Base-by-base conservation (phyloP, 305 asterid genomes). In the Lippia alba region DNA sequence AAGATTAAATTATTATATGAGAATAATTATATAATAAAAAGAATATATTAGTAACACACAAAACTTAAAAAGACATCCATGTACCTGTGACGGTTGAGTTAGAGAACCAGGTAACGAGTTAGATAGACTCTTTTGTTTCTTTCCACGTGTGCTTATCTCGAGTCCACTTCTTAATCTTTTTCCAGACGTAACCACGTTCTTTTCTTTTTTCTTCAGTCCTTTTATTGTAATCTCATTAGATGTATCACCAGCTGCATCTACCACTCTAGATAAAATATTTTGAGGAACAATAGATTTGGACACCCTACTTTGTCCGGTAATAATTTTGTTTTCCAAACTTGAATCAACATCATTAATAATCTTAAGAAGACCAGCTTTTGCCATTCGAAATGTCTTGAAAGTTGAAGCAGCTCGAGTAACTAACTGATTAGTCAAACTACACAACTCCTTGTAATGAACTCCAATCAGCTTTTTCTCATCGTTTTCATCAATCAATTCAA, bases 401-500 rank as follows among this genome's bases (percentile, higher is more conserved):
- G 39, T 45, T 18, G 32, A 15, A 30, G 45, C 45, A 4, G 49
- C 74, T 9, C 51, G 19, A 30, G 67, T 57, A 0, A 15, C 60
- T 17, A 69, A 18, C 11, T 69, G 49, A 33, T 58, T 69, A 46
- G 8, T n/a, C 19, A 59, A 14, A 0, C 40, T 55, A 61, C 67
- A 16, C 11, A 59, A 20, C 4, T 70, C 60, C 17, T 12, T 48
- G 5, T 59, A 59, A 6, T 24, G 41, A 12, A 24, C 40, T n/a
- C 67, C 41, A 56, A 41, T 39, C 36, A 56, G 17, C 24, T 19
- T 50, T 6, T 56, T 54, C 14, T 55, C 64, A 6, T 55, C 44
- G 0, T 7, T 19, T 56, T 68, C 46, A 24, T 56, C 19, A 8
- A 48, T 30, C n/a, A 19, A 12, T 18, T 55, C 36, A 17, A 7